Evolutionary conservation across 192 early-diverging fungal species (phyloP).

Genomic region (Backusella tuberculispora): DNA sequence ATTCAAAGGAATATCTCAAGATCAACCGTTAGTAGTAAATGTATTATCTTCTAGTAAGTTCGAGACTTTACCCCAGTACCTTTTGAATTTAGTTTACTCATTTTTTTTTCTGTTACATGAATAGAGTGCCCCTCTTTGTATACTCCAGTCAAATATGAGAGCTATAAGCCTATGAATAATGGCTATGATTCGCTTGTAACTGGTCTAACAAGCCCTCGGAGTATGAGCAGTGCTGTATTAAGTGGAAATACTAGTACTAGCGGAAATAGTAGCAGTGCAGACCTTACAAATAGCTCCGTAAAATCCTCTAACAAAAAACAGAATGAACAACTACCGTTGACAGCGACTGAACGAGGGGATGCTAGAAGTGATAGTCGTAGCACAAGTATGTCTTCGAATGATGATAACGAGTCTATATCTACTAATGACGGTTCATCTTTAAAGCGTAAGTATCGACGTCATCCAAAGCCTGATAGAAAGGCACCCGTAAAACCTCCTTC

Average conservation of each 20-base stretch:
- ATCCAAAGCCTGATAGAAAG: slow-evolving; percentile 48
- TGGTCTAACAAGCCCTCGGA: neutral
- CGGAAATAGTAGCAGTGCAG: neutral
- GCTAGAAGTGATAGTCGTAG: neutral
- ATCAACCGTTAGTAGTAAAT: slow-evolving; percentile 24
- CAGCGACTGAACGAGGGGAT: neutral
- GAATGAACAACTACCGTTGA: neutral
- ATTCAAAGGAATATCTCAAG: slow-evolving; percentile 29
- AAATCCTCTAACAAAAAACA: neutral
- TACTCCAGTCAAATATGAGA: neutral
- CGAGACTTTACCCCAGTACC: neutral
- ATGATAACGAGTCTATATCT: slow-evolving; percentile 16
- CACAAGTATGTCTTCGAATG: slow-evolving; percentile 25
- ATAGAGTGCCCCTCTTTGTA: neutral
- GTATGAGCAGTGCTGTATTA: neutral
- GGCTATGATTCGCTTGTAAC: neutral
- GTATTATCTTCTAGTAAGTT: slow-evolving; percentile 14
- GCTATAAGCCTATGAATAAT: neutral
- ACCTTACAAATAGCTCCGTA: neutral
- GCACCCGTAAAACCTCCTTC: slow-evolving; percentile 50
- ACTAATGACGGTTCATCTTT: neutral
- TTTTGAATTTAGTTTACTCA: neutral
- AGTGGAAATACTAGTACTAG: neutral
- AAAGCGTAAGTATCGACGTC: slow-evolving; percentile 48
- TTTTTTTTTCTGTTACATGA: neutral